A percentile compares a stretch with the other conserved stretches of the same genome.
These are phyloP conservation scores for Verbascum thapsus DNA, from an alignment of 257 asterid species.

Conservation along the genomic window DNA sequence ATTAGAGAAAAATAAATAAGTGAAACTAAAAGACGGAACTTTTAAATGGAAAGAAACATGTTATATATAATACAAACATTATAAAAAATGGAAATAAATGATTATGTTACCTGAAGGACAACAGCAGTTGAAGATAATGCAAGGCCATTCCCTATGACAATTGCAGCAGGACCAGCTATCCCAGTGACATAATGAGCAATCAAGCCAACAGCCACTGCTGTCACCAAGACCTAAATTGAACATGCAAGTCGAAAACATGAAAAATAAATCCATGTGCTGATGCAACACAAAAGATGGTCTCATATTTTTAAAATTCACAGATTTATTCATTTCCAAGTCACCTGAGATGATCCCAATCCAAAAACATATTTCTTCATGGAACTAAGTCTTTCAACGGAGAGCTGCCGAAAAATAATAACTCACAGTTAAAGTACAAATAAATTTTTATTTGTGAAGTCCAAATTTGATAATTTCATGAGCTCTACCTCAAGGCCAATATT, in stretches of 20 bases:
- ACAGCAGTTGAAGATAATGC: constrained; percentile 99
- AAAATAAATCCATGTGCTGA: constrained; percentile 16
- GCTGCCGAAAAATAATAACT: constrained; percentile 53
- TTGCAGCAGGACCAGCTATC: constrained; percentile 94
- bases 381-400: constrained; percentile 97
- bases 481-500: constrained; percentile 99
- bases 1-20: background rate
- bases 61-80: constrained; percentile 4
- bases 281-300: constrained; percentile 17
- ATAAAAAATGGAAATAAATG: constrained; percentile 16
- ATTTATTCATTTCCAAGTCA: constrained; percentile 36
- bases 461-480: constrained; percentile 15
- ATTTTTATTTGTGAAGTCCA: constrained; percentile 7
- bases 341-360: constrained; percentile 99
- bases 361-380: constrained; percentile 99
- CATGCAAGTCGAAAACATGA: constrained; percentile 17
- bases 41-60: constrained; percentile 17
- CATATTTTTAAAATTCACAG: background rate
- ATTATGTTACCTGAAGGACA: constrained; percentile 81
- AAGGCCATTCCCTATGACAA: constrained; percentile 97
- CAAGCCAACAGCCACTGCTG: constrained; percentile 80
- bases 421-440: background rate
- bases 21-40: background rate
- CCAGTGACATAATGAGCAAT: constrained; percentile 79
- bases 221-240: constrained; percentile 69